A percentile compares a stretch with the other conserved stretches of the same genome.
Evolutionary conservation across 495 filamentous ascomycete species (phyloP).

Genomic region (Trichoderma virens): DNA sequence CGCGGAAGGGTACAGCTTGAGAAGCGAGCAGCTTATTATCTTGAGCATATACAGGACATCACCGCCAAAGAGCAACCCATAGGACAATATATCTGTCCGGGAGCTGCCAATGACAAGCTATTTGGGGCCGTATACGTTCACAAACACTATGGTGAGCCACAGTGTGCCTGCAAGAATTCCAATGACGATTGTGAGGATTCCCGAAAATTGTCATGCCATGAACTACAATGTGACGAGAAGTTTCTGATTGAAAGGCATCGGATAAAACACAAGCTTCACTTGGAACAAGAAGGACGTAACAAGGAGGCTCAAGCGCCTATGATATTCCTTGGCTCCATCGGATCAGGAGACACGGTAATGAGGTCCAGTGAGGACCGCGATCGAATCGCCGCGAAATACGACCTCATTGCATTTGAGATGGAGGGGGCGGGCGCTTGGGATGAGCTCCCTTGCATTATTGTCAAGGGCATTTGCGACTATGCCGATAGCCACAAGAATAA

Average conservation of each 20-base stretch:
- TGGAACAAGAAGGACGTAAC: not conserved
- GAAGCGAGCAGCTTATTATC: not conserved
- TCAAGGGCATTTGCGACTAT: no score
- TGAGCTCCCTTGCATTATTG: slow-evolving; percentile 24
- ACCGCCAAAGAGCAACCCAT: no score
- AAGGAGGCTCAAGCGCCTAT: not conserved
- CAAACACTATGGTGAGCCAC: not conserved
- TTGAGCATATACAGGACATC: slow-evolving; percentile 10
- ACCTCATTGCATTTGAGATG: slow-evolving; percentile 35
- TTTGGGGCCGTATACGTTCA: not conserved
- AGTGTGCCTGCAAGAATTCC: not conserved
- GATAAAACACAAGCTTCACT: not conserved
- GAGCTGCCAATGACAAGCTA: not conserved
- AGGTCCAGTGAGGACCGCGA: slow-evolving; percentile 22
- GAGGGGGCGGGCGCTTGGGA: slow-evolving; percentile 36
- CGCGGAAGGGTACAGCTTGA: not conserved
- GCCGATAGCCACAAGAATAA: slow-evolving; percentile 33
- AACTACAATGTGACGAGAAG: not conserved
- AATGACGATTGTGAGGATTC: not conserved
- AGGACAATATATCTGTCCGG: not conserved
- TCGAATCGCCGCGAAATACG: slow-evolving; percentile 7
- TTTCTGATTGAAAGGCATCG: not conserved
- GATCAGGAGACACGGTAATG: slow-evolving; percentile 23
- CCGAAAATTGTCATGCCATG: not conserved
- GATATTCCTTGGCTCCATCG: slow-evolving; percentile 8